phyloP scores from a whole-genome alignment of 352 stramenopile species.

The Elongisporangium anandrum region DNA sequence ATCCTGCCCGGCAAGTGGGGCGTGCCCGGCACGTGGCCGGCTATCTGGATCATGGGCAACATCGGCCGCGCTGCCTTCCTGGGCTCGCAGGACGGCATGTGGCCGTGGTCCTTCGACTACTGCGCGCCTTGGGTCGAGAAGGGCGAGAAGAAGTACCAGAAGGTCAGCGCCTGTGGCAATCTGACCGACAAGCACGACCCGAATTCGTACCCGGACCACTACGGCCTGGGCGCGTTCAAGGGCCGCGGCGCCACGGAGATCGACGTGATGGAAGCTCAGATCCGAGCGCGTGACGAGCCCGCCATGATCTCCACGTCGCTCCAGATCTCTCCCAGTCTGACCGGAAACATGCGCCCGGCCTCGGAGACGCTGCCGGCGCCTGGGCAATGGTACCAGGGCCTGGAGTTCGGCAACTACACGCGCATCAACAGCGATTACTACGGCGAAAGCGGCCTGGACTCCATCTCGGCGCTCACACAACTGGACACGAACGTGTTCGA shows the following conservation, averaged over 20 bases:
- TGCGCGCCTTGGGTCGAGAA: slow-evolving; percentile 88
- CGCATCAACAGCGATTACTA: slow-evolving; percentile 95
- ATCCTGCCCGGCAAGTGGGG: slow-evolving; percentile 93
- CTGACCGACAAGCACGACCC: slow-evolving; percentile 92
- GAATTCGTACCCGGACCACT: slow-evolving; percentile 81
- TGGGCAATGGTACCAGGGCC: slow-evolving; percentile 89
- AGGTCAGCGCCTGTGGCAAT: slow-evolving; percentile 93
- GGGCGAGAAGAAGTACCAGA: slow-evolving; percentile 87
- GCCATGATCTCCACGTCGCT: slow-evolving; percentile 92
- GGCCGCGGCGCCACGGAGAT: slow-evolving; percentile 97
- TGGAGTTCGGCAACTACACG: slow-evolving; percentile 84
- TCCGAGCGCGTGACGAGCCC: slow-evolving; percentile 81
- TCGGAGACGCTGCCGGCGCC: slow-evolving; percentile 50
- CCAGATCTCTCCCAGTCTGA: slow-evolving; percentile 86
- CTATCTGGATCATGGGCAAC: slow-evolving; percentile 98
- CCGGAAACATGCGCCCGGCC: slow-evolving; percentile 52
- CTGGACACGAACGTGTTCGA: slow-evolving; percentile 91
- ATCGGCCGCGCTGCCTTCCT: slow-evolving; percentile 94
- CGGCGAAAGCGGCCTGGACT: slow-evolving; percentile 91
- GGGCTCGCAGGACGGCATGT: slow-evolving; percentile 91
- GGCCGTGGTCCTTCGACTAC: slow-evolving; percentile 96
- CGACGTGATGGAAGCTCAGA: slow-evolving; percentile 92
- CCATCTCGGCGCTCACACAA: slow-evolving; percentile 92
- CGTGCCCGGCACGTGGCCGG: slow-evolving; percentile 95
- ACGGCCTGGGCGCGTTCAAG: slow-evolving; percentile 86